Percentiles rank a stretch among this genome's conserved stretches.
These are phyloP conservation scores for Solanum paucissectum DNA, from an alignment of 257 asterid species.

Conservation along the genomic window DNA sequence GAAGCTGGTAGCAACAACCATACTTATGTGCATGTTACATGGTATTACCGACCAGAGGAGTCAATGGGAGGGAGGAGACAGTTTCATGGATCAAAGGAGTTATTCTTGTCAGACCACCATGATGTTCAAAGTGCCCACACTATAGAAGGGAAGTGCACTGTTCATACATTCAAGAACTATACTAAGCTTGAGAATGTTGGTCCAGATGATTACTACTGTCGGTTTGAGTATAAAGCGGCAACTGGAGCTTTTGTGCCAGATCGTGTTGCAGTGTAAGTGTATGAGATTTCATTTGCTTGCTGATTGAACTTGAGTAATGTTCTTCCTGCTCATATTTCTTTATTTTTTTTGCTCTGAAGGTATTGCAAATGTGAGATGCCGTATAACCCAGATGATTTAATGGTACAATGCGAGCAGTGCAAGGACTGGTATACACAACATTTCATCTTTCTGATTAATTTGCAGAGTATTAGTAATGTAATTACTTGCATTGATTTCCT, in stretches of 20 bases:
- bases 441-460: background rate
- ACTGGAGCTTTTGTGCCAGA: constrained; percentile 49
- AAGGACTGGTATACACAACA: constrained; percentile 44
- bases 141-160: constrained; percentile 53
- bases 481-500: background rate
- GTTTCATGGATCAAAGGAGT: constrained; percentile 57
- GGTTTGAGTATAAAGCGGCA: constrained; percentile 48
- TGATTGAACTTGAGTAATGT: background rate
- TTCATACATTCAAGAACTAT: constrained; percentile 50
- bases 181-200: constrained; percentile 39
- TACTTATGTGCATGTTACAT: constrained; percentile 35
- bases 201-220: constrained; percentile 43
- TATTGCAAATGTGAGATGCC: constrained; percentile 79
- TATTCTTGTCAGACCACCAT: constrained; percentile 49
- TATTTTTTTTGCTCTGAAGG: constrained; percentile 18
- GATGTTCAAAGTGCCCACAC: constrained; percentile 55
- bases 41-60: constrained; percentile 76
- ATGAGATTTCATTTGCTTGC: background rate
- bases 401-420: constrained; percentile 70
- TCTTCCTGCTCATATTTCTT: background rate
- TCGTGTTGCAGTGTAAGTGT: constrained; percentile 58
- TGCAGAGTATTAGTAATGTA: background rate
- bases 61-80: constrained; percentile 51
- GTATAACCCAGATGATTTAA: constrained; percentile 60
- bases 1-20: constrained; percentile 36